Conservation (phyloP, 116 monocot species). For the Zostera marina region DNA sequence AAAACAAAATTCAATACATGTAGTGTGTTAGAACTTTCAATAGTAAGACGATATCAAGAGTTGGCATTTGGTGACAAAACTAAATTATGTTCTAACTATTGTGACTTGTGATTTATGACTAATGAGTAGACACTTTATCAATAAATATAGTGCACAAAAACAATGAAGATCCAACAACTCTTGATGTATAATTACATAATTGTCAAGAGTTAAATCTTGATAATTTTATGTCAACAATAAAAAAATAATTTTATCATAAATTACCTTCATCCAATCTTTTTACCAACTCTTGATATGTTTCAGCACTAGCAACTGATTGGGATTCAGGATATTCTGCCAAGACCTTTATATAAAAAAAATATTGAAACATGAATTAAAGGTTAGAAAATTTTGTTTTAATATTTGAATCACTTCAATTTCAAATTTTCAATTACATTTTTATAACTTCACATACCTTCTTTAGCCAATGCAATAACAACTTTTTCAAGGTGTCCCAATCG, state of each 20-base stretch:
- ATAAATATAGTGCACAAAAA: constrained; percentile 2
- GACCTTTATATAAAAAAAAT: constrained; percentile 41
- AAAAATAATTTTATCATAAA: background rate
- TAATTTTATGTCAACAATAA: too few species aligned
- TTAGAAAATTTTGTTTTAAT: background rate
- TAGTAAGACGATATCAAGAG: too few species aligned
- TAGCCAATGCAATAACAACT: constrained; percentile 46
- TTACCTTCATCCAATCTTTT: constrained; percentile 77
- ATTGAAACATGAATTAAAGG: constrained; percentile 7
- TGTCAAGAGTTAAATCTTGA: too few species aligned
- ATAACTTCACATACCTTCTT: constrained; percentile 62
- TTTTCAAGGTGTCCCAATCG: constrained; percentile 77
- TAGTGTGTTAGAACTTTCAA: too few species aligned
- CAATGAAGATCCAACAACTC: too few species aligned
- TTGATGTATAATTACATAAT: too few species aligned
- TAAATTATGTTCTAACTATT: too few species aligned
- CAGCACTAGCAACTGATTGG: constrained; percentile 13
- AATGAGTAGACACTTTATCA: background rate
- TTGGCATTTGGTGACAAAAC: too few species aligned
- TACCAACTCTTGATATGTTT: constrained; percentile 46
- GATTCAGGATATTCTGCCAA: constrained; percentile 78
- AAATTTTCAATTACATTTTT: too few species aligned
- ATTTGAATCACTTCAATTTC: background rate
- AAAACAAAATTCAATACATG: too few species aligned
- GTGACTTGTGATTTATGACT: too few species aligned